These are phyloP conservation scores for Schwanniomyces vanrijiae DNA, from an alignment of 805 yeast species.

Conservation along the genomic window DNA sequence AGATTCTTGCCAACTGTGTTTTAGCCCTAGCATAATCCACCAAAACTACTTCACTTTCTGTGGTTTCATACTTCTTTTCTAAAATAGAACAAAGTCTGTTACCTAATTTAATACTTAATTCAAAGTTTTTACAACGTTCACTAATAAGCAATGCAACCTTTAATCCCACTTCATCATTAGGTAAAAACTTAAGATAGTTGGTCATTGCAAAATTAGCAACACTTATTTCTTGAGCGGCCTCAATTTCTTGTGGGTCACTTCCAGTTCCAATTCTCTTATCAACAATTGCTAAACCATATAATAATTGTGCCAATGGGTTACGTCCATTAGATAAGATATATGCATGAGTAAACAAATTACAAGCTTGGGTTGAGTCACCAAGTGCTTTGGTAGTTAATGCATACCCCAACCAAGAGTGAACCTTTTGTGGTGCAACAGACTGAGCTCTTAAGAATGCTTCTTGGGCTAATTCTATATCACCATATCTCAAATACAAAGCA, in stretches of 20 bases:
- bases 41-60: slow-evolving; percentile 49
- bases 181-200: slow-evolving; percentile 61
- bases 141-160: slow-evolving; percentile 53
- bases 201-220: slow-evolving; percentile 67
- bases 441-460: slow-evolving; percentile 74
- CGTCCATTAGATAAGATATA: slow-evolving; percentile 74
- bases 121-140: slow-evolving; percentile 71
- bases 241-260: slow-evolving; percentile 54
- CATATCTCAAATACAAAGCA: slow-evolving; percentile 63
- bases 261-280: slow-evolving; percentile 40
- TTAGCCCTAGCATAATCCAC: slow-evolving; percentile 57
- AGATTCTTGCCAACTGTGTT: slow-evolving; percentile 69
- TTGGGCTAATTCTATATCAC: slow-evolving; percentile 71
- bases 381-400: slow-evolving; percentile 59
- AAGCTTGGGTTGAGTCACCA: slow-evolving; percentile 53
- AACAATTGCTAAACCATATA: slow-evolving; percentile 65
- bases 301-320: slow-evolving; percentile 64
- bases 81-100: slow-evolving; percentile 45
- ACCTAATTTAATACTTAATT: slow-evolving; percentile 51
- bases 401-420: slow-evolving; percentile 82
- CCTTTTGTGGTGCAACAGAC: slow-evolving; percentile 74
- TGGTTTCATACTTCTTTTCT: slow-evolving; percentile 56
- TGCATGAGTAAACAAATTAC: slow-evolving; percentile 71
- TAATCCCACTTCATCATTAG: slow-evolving; percentile 58
- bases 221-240: slow-evolving; percentile 62